Conservation (phyloP, 345 rosid genomes). For the Citrus sp. region DNA sequence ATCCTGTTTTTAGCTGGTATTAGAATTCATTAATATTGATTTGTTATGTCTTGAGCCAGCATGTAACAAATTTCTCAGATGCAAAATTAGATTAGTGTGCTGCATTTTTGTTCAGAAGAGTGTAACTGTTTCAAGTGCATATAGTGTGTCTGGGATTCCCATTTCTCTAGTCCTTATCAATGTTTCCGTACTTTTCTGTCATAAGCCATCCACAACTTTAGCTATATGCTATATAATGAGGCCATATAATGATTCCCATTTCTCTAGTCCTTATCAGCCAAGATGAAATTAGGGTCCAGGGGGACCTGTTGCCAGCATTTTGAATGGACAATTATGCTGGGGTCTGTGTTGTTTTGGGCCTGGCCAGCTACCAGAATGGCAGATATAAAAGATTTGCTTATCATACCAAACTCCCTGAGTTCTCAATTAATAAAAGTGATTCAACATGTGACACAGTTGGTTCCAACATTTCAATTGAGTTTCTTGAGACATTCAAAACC, state of each 20-base stretch:
- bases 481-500: not conserved
- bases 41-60: not conserved
- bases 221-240: not conserved
- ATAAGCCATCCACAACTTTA: not conserved
- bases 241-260: not conserved
- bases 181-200: not conserved
- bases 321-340: not conserved
- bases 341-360: no score
- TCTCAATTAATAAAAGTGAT: not conserved
- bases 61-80: not conserved
- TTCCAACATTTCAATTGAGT: not conserved
- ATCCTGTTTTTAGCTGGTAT: not conserved
- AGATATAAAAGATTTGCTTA: not conserved
- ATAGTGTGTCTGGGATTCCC: not conserved
- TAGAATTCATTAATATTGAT: not conserved
- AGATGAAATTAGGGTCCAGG: not conserved
- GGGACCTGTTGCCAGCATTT: not conserved
- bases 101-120: not conserved
- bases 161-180: not conserved
- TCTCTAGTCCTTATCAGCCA: no score
- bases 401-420: not conserved
- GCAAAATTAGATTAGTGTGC: not conserved
- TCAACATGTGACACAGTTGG: not conserved
- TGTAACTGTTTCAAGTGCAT: not conserved
- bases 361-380: not conserved